Evolutionary conservation across 2,329 filamentous ascomycete genomes (phyloP).

Genomic region (Coniochaeta ligniaria): DNA sequence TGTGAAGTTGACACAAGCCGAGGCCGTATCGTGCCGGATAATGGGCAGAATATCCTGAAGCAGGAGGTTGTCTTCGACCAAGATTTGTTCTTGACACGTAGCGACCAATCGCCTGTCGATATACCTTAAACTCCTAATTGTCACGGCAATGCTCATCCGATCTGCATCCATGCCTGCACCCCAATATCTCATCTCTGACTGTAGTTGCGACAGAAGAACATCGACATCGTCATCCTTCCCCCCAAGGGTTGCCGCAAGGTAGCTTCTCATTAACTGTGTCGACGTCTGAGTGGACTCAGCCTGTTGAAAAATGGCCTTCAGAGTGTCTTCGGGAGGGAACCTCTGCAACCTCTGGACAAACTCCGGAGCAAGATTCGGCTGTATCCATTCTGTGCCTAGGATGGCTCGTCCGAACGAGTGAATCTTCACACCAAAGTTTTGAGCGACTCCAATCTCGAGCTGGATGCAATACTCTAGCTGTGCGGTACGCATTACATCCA

Average conservation of each 20-base stretch:
- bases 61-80: slow-evolving; percentile 12
- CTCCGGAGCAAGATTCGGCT: slow-evolving; percentile 3
- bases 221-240: slow-evolving; percentile 6
- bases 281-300: not conserved
- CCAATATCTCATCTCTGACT: slow-evolving; percentile 9
- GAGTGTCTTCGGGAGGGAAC: slow-evolving; percentile 9
- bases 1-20: slow-evolving; percentile 10
- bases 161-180: slow-evolving; percentile 8
- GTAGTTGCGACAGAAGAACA: not conserved
- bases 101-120: slow-evolving; percentile 8
- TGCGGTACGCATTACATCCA: slow-evolving; percentile 7
- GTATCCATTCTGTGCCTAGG: slow-evolving; percentile 8
- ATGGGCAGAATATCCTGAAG: slow-evolving; percentile 9
- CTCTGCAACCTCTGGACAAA: slow-evolving; percentile 8
- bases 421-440: slow-evolving; percentile 11
- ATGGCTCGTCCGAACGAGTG: slow-evolving; percentile 10
- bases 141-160: slow-evolving; percentile 9
- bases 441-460: slow-evolving; percentile 5
- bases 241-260: slow-evolving; percentile 9
- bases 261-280: slow-evolving; percentile 5
- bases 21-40: slow-evolving; percentile 8
- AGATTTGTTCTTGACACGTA: slow-evolving; percentile 8
- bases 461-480: slow-evolving; percentile 8
- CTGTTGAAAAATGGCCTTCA: slow-evolving; percentile 8
- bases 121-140: slow-evolving; percentile 7